Conservation (phyloP, 2,329 filamentous ascomycete species). For the Dryadomyces quercus-mongolicae region DNA sequence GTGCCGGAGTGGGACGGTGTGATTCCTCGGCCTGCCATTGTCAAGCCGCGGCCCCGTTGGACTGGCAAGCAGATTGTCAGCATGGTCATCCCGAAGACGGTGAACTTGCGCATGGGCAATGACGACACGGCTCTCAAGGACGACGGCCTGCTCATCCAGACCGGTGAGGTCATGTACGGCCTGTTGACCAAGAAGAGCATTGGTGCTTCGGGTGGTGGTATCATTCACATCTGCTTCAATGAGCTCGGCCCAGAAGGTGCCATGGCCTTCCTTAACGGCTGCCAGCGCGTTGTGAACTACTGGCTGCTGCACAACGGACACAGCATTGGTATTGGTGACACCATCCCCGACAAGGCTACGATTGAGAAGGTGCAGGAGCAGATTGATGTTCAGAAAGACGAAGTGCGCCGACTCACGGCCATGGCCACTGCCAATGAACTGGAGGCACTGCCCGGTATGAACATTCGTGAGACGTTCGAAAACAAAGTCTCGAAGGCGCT, state of each 20-base stretch:
- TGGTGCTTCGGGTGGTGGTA: constrained; percentile 78
- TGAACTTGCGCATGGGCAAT: constrained; percentile 62
- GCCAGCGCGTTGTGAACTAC: constrained; percentile 90
- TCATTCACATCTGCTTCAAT: constrained; percentile 94
- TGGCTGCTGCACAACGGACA: constrained; percentile 95
- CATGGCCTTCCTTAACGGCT: constrained; percentile 91
- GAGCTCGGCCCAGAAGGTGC: constrained; percentile 77
- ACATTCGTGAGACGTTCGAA: constrained; percentile 95
- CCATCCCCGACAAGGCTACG: constrained; percentile 77
- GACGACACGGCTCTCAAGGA: constrained; percentile 58
- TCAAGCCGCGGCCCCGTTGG: constrained; percentile 88
- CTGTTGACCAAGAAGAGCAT: constrained; percentile 89
- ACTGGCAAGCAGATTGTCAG: constrained; percentile 97
- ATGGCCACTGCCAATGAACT: constrained; percentile 76
- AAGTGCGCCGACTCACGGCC: constrained; percentile 64
- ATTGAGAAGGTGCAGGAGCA: constrained; percentile 75
- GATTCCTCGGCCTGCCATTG: constrained; percentile 83
- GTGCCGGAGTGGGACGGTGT: constrained; percentile 95
- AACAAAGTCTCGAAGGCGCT: constrained; percentile 90
- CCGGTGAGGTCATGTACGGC: constrained; percentile 82
- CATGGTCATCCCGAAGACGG: constrained; percentile 75
- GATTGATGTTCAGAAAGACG: constrained; percentile 68
- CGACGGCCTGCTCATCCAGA: constrained; percentile 69
- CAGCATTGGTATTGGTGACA: constrained; percentile 97
- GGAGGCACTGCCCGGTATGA: constrained; percentile 95